These are phyloP conservation scores for Thalassiosira ordinaria DNA, from an alignment of 352 stramenopile genomes.

Conservation along the genomic window DNA sequence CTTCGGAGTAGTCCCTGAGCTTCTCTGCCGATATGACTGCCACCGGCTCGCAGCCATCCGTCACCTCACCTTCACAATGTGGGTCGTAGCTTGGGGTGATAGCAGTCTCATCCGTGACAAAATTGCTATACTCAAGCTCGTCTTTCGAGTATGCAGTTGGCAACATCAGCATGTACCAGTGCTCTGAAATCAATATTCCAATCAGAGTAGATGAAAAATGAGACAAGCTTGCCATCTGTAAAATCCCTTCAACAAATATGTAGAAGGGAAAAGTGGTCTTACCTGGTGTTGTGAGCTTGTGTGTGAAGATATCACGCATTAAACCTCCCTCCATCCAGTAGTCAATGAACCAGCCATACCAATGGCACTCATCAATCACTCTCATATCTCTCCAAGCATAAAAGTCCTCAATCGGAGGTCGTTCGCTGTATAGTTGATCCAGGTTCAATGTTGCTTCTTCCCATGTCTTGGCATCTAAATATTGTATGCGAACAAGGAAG, in stretches of 20 bases:
- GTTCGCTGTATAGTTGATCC: conserved; percentile 27
- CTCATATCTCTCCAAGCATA: conserved; percentile 57
- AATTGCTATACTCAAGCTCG: conserved; percentile 35
- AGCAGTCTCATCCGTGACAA: conserved; percentile 30
- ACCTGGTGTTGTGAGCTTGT: conserved; percentile 51
- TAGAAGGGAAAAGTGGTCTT: too few relatives aligned
- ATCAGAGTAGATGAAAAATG: too few relatives aligned
- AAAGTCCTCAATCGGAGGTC: conserved; percentile 41
- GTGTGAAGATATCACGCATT: conserved; percentile 47
- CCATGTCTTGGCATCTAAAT: conserved; percentile 53
- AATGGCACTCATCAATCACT: conserved; percentile 59
- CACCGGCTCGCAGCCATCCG: conserved; percentile 45
- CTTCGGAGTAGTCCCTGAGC: conserved; percentile 38
- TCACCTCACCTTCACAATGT: conserved; percentile 47
- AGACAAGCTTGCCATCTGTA: too few relatives aligned
- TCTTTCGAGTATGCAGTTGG: conserved; percentile 11
- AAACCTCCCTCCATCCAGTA: conserved; percentile 54
- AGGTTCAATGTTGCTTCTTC: conserved; percentile 28
- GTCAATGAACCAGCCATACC: conserved; percentile 61
- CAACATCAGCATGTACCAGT: conserved; percentile 39
- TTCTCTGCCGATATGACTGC: conserved; percentile 53
- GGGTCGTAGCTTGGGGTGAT: conserved; percentile 54
- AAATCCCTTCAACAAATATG: too few relatives aligned
- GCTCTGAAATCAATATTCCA: too few relatives aligned
- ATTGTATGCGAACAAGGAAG: too few relatives aligned